Evolutionary conservation across 2,329 filamentous ascomycete species (phyloP), one percentile per base, ranked within the genome.

Genomic region (Epicoccum sorghinum): DNA sequence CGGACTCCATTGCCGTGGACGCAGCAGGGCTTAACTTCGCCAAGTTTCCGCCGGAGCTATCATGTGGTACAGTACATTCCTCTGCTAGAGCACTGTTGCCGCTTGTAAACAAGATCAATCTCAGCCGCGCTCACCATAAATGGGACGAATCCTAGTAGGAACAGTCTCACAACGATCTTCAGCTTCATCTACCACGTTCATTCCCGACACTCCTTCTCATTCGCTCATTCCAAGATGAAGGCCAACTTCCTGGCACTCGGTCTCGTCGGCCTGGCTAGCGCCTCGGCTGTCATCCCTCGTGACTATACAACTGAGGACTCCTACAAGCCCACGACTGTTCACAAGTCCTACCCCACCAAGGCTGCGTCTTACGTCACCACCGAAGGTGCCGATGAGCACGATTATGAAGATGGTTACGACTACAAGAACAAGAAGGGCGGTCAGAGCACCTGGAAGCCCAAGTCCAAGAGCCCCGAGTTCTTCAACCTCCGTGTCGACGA

Each of bases 101-200:
- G 35, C 30, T 39, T 47, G 59, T 67, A 60, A 66, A 70, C 64
- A 71, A 69, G 52, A 65, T 66, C 57, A 67, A 51, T 38, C 48
- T 47, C 25, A 46, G 55, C 45, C 55, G 50, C 48, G 36, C 52
- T 51, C 58, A 63, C 59, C 62, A 66, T 70, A 68, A 69, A 68
- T 67, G 59, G 54, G 49, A 55, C 57, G 60, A 48, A 52, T 57
- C 52, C 60, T 61, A 45, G 56, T 59, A 58, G 54, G 51, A 55
- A 22, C 52, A 59, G 58, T 69, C 50, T 65, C 56, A 68, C 41
- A 41, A 51, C 48, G 42, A 41, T 35, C 53, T 57, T 24, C 52
- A 44, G 41, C 52, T 57, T 64, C 54, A 47, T 56, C 58, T 52
- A 54, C 24, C 57, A 62, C 61, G 58, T 53, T 64, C 60, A 45